A percentile compares a stretch with the other conserved stretches of the same genome.
Conservation (phyloP, 176 grass and related monocot species). For the Carex cristatella region DNA sequence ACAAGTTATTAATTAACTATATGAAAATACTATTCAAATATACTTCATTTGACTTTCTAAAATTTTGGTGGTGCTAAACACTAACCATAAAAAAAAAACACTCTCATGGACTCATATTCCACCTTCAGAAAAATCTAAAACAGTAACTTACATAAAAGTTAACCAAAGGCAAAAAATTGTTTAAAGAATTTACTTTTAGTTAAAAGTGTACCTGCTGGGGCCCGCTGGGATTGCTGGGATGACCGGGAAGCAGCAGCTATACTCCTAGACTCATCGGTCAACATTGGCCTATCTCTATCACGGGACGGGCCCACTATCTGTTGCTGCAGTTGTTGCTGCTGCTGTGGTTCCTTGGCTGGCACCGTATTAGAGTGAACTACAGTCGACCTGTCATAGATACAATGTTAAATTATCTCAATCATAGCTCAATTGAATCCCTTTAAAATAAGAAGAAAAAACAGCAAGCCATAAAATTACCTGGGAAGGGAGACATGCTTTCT, state of each 20-base stretch:
- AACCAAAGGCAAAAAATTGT: background rate
- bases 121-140: too few relatives aligned
- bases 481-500: conserved; percentile 94
- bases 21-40: background rate
- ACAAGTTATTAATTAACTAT: background rate
- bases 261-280: conserved; percentile 43
- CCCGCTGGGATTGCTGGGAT: conserved; percentile 61
- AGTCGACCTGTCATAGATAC: conserved; percentile 64
- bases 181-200: background rate
- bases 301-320: conserved; percentile 29
- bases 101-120: too few relatives aligned
- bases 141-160: too few relatives aligned
- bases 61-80: background rate
- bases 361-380: conserved; percentile 72
- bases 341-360: conserved; percentile 56
- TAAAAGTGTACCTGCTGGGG: conserved; percentile 45
- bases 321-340: conserved; percentile 18
- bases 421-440: background rate
- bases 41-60: background rate
- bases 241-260: conserved; percentile 24
- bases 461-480: conserved; percentile 39
- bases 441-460: background rate
- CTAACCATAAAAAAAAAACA: too few relatives aligned
- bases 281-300: conserved; percentile 36
- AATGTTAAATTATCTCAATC: background rate